A percentile compares a stretch with the other conserved stretches of the same genome.
phyloP scores from a whole-genome alignment of 768 basidiomycete genomes.

The Agaricus subrufescens region DNA sequence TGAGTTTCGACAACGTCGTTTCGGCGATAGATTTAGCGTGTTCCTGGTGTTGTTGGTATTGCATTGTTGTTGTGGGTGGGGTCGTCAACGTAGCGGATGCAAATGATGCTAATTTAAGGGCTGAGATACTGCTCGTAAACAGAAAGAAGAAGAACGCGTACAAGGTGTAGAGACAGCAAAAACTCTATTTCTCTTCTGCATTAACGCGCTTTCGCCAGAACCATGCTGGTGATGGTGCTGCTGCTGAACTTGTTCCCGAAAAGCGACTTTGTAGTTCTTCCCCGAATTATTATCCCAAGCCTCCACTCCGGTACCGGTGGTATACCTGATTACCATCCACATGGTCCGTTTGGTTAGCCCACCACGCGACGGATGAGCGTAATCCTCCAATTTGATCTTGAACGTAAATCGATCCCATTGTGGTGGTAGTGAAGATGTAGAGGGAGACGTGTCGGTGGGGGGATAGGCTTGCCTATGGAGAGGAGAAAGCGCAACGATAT shows the following conservation, averaged over 20 bases:
- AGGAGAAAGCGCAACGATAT: constrained; percentile 11
- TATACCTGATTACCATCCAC: constrained; percentile 58
- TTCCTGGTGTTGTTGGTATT: constrained; percentile 10
- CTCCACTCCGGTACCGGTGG: constrained; percentile 40
- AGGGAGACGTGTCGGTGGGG: neutral
- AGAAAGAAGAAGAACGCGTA: constrained; percentile 8
- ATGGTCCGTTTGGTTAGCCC: constrained; percentile 46
- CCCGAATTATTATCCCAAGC: constrained; percentile 93
- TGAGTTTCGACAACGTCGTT: constrained; percentile 27
- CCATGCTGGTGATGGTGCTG: neutral
- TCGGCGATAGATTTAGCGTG: constrained; percentile 25
- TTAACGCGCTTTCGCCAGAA: neutral
- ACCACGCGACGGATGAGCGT: constrained; percentile 27
- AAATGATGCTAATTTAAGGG: constrained; percentile 5
- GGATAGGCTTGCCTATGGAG: neutral
- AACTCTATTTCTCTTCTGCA: neutral
- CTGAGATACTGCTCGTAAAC: neutral
- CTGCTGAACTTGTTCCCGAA: constrained; percentile 27
- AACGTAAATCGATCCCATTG: constrained; percentile 62
- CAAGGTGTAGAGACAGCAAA: constrained; percentile 21
- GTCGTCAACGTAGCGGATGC: constrained; percentile 8
- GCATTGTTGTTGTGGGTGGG: constrained; percentile 5
- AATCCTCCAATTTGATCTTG: constrained; percentile 67
- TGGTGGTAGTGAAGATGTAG: neutral
- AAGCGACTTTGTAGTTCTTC: constrained; percentile 72